phyloP scores from a whole-genome alignment of 2,329 filamentous ascomycete genomes.

The Fusarium lateritium region DNA sequence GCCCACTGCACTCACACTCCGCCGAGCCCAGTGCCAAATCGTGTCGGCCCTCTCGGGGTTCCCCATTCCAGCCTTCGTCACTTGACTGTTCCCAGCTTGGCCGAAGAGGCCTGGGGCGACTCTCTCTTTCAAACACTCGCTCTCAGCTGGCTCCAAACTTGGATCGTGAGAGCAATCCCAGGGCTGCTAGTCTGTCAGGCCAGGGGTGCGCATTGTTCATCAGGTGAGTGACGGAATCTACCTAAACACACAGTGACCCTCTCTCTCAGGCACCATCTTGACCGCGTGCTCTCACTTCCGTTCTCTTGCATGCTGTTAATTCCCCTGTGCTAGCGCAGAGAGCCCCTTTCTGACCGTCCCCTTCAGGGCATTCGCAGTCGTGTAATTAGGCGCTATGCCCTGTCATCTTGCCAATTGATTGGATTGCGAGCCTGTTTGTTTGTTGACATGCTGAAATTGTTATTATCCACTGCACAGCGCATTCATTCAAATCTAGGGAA shows the following conservation, averaged over 20 bases:
- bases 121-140: conserved; percentile 8
- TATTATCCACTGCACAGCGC: conserved; percentile 45
- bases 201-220: conserved; percentile 40
- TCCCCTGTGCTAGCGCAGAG: conserved; percentile 45
- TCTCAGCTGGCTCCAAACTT: conserved; percentile 29
- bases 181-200: conserved; percentile 26
- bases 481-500: conserved; percentile 22
- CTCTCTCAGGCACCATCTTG: conserved; percentile 44
- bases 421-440: conserved; percentile 42
- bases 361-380: conserved; percentile 31
- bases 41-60: conserved; percentile 39
- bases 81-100: conserved; percentile 45
- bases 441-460: conserved; percentile 50
- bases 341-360: conserved; percentile 43
- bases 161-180: conserved; percentile 41
- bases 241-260: conserved; percentile 29
- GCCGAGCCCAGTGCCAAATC: conserved; percentile 43
- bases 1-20: conserved; percentile 25
- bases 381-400: conserved; percentile 45
- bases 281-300: conserved; percentile 36
- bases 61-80: conserved; percentile 48
- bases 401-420: conserved; percentile 40
- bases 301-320: conserved; percentile 6
- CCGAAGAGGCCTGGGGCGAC: conserved; percentile 9
- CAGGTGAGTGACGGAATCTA: conserved; percentile 45